Evolutionary conservation across 176 grass and related monocot genomes (phyloP).

Genomic region (Carex pumila): DNA sequence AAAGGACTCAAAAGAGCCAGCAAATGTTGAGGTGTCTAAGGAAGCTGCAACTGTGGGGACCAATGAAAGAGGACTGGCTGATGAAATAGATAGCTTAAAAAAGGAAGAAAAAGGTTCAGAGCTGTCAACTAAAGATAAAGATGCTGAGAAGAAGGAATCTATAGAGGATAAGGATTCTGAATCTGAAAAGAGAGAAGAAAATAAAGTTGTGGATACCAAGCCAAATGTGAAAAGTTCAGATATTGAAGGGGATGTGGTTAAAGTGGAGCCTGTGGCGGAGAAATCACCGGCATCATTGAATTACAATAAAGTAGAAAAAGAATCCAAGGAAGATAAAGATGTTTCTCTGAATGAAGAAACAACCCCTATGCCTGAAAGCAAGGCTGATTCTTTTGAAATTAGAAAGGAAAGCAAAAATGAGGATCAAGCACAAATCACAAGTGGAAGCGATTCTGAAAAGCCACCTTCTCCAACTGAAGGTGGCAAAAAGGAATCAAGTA

Average conservation of each 20-base stretch:
- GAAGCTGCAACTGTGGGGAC: neutral
- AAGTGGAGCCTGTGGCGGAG: slow-evolving; percentile 15
- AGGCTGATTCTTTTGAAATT: slow-evolving; percentile 50
- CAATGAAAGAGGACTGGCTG: neutral
- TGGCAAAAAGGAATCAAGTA: slow-evolving; percentile 47
- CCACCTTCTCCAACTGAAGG: slow-evolving; percentile 47
- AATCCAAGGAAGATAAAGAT: slow-evolving; percentile 31
- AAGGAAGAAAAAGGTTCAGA: neutral
- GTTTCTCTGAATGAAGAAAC: slow-evolving; percentile 32
- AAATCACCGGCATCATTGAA: slow-evolving; percentile 32
- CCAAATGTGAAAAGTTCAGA: slow-evolving; percentile 25
- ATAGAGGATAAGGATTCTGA: slow-evolving; percentile 25
- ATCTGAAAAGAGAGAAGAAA: slow-evolving; percentile 28
- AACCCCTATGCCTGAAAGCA: slow-evolving; percentile 29
- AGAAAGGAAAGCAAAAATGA: slow-evolving; percentile 44
- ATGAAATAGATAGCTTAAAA: neutral
- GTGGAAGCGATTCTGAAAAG: slow-evolving; percentile 69
- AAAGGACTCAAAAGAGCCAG: slow-evolving; percentile 25
- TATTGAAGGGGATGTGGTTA: slow-evolving; percentile 19
- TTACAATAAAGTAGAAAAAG: neutral
- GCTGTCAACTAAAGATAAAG: slow-evolving; percentile 38
- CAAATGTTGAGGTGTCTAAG: slow-evolving; percentile 27
- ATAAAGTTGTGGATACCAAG: slow-evolving; percentile 20
- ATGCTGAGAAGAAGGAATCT: slow-evolving; percentile 31
- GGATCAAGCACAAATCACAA: slow-evolving; percentile 53